These are phyloP conservation scores for Ensete glaucum DNA, from an alignment of 176 grass and related monocot genomes.

Conservation along the genomic window DNA sequence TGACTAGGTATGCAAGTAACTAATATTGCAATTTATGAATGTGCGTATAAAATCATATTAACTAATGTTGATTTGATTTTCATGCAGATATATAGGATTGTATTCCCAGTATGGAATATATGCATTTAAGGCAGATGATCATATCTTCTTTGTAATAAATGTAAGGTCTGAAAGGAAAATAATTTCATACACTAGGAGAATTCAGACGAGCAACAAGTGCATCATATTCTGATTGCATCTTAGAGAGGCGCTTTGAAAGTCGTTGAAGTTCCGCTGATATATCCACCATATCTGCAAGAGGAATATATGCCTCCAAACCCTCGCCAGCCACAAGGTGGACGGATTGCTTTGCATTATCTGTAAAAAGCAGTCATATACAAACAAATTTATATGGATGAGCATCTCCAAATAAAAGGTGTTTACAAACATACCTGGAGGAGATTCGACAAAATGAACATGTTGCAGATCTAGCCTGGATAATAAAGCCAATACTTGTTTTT, in stretches of 20 bases:
- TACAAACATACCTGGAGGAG: constrained; percentile 40
- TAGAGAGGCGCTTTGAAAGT: constrained; percentile 76
- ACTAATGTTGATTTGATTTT: too few species aligned
- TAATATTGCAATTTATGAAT: too few species aligned
- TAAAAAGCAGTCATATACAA: constrained; percentile 12
- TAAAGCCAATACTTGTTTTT: constrained; percentile 73
- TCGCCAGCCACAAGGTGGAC: constrained; percentile 87
- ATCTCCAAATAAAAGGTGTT: neutral
- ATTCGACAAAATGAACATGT: constrained; percentile 61
- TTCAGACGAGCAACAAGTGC: constrained; percentile 64
- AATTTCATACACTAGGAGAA: constrained; percentile 46
- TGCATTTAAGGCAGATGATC: too few species aligned
- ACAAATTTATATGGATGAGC: constrained; percentile 1
- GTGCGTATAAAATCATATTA: too few species aligned
- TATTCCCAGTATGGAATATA: too few species aligned
- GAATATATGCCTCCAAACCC: constrained; percentile 80
- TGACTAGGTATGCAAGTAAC: too few species aligned
- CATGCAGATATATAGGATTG: too few species aligned
- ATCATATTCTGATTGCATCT: constrained; percentile 92
- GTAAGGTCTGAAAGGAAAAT: constrained; percentile 1
- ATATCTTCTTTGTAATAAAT: neutral
- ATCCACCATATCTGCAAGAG: constrained; percentile 88
- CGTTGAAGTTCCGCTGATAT: constrained; percentile 75
- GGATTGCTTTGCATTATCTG: constrained; percentile 80
- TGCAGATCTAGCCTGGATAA: constrained; percentile 78